phyloP scores from a whole-genome alignment of 352 stramenopile species.

The Phytophthora crassamura region DNA sequence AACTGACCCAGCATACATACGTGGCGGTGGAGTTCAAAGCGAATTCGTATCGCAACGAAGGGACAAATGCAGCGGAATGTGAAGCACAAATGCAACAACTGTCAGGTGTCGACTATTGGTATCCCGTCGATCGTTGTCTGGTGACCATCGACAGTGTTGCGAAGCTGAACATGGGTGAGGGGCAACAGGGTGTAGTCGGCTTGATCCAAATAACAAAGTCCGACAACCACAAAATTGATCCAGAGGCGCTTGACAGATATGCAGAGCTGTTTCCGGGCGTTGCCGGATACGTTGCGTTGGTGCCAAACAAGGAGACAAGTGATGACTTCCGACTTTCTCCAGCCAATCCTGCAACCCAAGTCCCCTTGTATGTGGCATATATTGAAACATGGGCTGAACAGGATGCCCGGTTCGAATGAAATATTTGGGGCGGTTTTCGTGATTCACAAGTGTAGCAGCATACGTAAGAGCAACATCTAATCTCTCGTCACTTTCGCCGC shows the following conservation, averaged over 20 bases:
- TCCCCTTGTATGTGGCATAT: conserved; percentile 26
- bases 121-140: conserved; percentile 17
- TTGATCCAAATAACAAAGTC: conserved; percentile 32
- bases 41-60: conserved; percentile 17
- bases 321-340: conserved; percentile 20
- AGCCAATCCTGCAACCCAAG: conserved; percentile 21
- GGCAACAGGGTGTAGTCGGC: conserved; percentile 1
- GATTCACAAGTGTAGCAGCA: too few species aligned
- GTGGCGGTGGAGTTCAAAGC: conserved; percentile 13
- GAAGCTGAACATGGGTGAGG: conserved; percentile 20
- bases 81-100: conserved; percentile 23
- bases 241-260: conserved; percentile 23
- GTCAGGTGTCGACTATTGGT: conserved; percentile 23
- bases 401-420: too few species aligned
- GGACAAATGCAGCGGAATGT: conserved; percentile 22
- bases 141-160: conserved; percentile 26
- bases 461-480: too few species aligned
- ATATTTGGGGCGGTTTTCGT: too few species aligned
- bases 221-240: conserved; percentile 28
- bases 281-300: conserved; percentile 20
- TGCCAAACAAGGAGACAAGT: conserved; percentile 26
- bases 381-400: conserved; percentile 19
- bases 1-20: conserved; percentile 18
- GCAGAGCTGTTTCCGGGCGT: conserved; percentile 7
- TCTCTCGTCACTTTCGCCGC: too few species aligned